phyloP scores from a whole-genome alignment of 1,139 yeast genomes.

The Schwanniomyces etchellsii region DNA sequence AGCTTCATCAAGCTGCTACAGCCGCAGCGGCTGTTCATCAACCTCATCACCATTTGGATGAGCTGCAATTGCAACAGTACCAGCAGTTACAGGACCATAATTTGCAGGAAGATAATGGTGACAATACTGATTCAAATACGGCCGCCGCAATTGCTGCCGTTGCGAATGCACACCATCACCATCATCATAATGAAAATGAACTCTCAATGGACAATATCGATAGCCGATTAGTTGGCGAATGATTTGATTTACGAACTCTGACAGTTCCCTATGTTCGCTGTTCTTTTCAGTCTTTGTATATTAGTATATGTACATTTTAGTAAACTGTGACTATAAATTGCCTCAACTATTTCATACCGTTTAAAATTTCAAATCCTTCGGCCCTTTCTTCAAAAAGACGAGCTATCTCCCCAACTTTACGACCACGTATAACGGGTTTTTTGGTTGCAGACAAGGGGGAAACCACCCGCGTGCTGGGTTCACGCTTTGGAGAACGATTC shows the following conservation, averaged over 20 bases:
- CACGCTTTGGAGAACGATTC: neutral
- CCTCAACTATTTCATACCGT: constrained; percentile 19
- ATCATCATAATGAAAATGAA: constrained; percentile 25
- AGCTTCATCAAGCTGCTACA: constrained; percentile 33
- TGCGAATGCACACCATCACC: constrained; percentile 22
- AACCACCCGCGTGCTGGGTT: neutral
- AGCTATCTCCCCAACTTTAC: constrained; percentile 53
- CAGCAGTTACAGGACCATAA: constrained; percentile 27
- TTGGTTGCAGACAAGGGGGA: constrained; percentile 11
- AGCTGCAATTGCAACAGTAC: constrained; percentile 29
- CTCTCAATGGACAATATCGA: constrained; percentile 46
- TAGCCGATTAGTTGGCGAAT: constrained; percentile 43
- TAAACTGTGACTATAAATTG: constrained; percentile 1
- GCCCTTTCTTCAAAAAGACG: constrained; percentile 51
- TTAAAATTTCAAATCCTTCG: constrained; percentile 45
- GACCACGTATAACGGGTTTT: constrained; percentile 46
- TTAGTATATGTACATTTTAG: constrained; percentile 5
- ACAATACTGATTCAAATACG: constrained; percentile 19
- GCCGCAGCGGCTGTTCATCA: constrained; percentile 34
- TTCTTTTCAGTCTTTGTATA: constrained; percentile 3
- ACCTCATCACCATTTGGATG: constrained; percentile 22
- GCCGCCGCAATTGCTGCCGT: constrained; percentile 43
- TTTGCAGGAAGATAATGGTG: constrained; percentile 18
- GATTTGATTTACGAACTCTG: constrained; percentile 5
- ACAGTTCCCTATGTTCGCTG: neutral